Conservation (phyloP, 257 asterid species). For the Scutellaria minor region DNA sequence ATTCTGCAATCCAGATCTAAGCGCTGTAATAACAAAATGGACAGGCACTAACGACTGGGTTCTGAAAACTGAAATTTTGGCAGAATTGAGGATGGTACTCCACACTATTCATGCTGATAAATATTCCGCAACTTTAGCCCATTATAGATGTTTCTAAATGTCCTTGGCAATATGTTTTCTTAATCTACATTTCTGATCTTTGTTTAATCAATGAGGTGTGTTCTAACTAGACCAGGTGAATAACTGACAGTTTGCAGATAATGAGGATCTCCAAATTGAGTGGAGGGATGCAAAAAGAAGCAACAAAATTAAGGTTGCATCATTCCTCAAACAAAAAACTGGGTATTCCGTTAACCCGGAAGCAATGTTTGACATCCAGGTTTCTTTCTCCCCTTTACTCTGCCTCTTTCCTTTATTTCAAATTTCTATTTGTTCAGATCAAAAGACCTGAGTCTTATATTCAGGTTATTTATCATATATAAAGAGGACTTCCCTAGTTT, state of each 20-base stretch:
- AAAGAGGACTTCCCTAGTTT: slow-evolving; percentile 4
- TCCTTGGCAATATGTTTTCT: slow-evolving; percentile 6
- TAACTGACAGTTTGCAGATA: slow-evolving; percentile 71
- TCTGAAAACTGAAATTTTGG: slow-evolving; percentile 67
- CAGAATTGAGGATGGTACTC: slow-evolving; percentile 72
- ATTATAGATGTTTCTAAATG: slow-evolving; percentile 18
- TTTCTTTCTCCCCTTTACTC: slow-evolving; percentile 37
- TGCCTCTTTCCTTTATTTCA: slow-evolving; percentile 29
- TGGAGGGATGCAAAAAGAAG: slow-evolving; percentile 79
- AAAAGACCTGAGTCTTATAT: slow-evolving; percentile 11
- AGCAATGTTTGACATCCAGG: slow-evolving; percentile 92
- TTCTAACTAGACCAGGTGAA: slow-evolving; percentile 38
- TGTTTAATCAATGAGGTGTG: slow-evolving; percentile 17
- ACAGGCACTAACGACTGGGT: slow-evolving; percentile 76
- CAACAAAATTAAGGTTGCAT: slow-evolving; percentile 69
- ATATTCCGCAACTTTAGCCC: slow-evolving; percentile 23
- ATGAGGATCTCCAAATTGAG: slow-evolving; percentile 73
- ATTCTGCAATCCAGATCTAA: slow-evolving; percentile 78
- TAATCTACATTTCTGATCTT: slow-evolving; percentile 8
- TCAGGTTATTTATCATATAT: slow-evolving; percentile 22
- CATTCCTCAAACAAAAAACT: slow-evolving; percentile 72
- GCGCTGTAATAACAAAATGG: slow-evolving; percentile 76
- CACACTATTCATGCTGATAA: slow-evolving; percentile 19
- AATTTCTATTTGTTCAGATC: slow-evolving; percentile 6
- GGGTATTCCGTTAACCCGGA: slow-evolving; percentile 80